Evolutionary conservation across 345 rosid species (phyloP), one percentile per base, ranked within the genome.

Genomic region (Turritis glabra): DNA sequence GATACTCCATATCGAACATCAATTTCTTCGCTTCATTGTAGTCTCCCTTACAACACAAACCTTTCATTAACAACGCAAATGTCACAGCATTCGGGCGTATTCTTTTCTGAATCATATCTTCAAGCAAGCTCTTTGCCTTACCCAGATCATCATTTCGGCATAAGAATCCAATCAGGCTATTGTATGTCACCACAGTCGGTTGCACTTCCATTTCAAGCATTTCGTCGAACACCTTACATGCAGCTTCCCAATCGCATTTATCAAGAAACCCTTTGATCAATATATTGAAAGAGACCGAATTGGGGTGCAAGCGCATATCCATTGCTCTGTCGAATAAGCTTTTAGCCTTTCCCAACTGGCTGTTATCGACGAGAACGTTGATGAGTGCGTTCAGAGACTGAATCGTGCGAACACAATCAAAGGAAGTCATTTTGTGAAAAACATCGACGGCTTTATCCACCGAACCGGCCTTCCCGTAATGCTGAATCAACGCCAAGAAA

Each of bases 1-100:
- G 77, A 75, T 94, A 94, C 33, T 89, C 98, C 98, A 94, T 91
- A 73, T 91, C 98, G 3, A 90, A 90, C 87, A 90, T 82, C 79
- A 90, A 2, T 75, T 86, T 90, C 74, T 82, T 83, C 0, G 97
- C 97, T 82, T 84, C 91, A 38, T 70, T 75, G 29, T 82, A 80
- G 69, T 87, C 89, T 5, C 87, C 96, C 3, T 35, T 41, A 11
- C 53, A 33, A 65, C 98, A 94, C 77, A 88, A 79, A 72, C 98
- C 89, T 65, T 84, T 84, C 96, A 90, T 90, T 29, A 90, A 82
- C 80, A 90, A 76, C 6, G 88, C 89, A 75, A 83, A 88, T 1
- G 93, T 90, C 38, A 87, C 80, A 2, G 82, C 82, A 83, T 82
- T 86, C 0, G 93, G 91, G 4, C 72, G 66, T 59, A 80, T 88